These are phyloP conservation scores for Grigorovia humatica DNA, from an alignment of 805 yeast species.

Conservation along the genomic window DNA sequence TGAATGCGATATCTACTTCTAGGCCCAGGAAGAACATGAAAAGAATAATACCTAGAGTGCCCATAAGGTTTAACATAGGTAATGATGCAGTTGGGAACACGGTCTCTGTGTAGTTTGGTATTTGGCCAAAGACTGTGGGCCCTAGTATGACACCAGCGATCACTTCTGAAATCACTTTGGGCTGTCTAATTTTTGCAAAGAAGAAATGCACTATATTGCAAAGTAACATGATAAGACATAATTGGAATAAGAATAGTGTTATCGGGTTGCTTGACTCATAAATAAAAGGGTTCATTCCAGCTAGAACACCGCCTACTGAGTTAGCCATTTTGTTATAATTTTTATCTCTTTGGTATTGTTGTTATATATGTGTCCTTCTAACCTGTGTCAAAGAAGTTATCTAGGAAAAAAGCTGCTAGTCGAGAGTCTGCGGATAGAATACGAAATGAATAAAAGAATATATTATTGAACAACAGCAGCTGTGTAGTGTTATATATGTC, in stretches of 20 bases:
- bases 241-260: conserved; percentile 62
- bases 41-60: conserved; percentile 65
- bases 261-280: conserved; percentile 51
- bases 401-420: no score
- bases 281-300: conserved; percentile 61
- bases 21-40: conserved; percentile 69
- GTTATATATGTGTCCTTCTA: no score
- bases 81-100: conserved; percentile 58
- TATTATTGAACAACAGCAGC: no score
- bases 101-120: conserved; percentile 53
- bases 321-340: conserved; percentile 1
- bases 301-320: conserved; percentile 52
- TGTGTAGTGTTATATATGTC: no score
- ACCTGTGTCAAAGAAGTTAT: no score
- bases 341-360: no score
- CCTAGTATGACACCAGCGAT: conserved; percentile 67
- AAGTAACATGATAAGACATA: conserved; percentile 45
- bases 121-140: conserved; percentile 63
- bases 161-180: conserved; percentile 75
- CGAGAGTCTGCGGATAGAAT: no score
- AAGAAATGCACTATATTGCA: conserved; percentile 56
- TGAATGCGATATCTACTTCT: conserved; percentile 63
- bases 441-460: no score
- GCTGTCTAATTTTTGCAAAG: conserved; percentile 53
- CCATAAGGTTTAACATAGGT: conserved; percentile 54